A percentile compares a stretch with the other conserved stretches of the same genome.
phyloP scores from a whole-genome alignment of 139 green algal species.

The Micractinium sp. region DNA sequence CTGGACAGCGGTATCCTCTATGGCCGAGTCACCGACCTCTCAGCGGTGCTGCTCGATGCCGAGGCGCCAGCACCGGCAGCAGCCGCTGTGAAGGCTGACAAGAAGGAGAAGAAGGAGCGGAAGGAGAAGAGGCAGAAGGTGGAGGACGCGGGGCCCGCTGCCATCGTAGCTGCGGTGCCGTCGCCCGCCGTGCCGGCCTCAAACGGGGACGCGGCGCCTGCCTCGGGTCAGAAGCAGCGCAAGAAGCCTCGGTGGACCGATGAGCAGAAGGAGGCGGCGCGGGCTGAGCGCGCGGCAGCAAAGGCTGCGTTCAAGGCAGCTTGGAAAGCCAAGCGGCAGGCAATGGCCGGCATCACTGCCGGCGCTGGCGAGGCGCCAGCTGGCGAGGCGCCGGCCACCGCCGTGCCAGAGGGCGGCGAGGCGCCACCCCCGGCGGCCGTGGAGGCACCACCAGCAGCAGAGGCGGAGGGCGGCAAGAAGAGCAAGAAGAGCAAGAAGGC shows the following conservation, averaged over 20 bases:
- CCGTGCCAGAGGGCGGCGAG: not conserved
- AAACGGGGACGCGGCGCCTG: not conserved
- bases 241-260: conserved; percentile 49
- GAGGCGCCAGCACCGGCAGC: not conserved
- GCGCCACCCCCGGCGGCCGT: not conserved
- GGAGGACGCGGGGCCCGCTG: not conserved
- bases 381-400: not conserved
- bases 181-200: not conserved
- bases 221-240: conserved; percentile 9
- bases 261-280: conserved; percentile 44
- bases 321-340: not conserved
- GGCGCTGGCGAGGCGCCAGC: not conserved
- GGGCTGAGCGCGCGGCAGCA: conserved; percentile 13
- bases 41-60: conserved; percentile 22
- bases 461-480: not conserved
- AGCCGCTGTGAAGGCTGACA: not conserved
- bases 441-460: not conserved
- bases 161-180: too few relatives aligned
- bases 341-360: not conserved
- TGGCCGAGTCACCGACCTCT: conserved; percentile 26
- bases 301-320: not conserved
- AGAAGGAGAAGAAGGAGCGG: conserved; percentile 7
- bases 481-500: conserved; percentile 42
- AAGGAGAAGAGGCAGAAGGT: not conserved
- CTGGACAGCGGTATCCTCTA: conserved; percentile 44